These are phyloP conservation scores for Cytospora chrysosperma DNA, from an alignment of 2,329 filamentous ascomycete species.

Conservation along the genomic window DNA sequence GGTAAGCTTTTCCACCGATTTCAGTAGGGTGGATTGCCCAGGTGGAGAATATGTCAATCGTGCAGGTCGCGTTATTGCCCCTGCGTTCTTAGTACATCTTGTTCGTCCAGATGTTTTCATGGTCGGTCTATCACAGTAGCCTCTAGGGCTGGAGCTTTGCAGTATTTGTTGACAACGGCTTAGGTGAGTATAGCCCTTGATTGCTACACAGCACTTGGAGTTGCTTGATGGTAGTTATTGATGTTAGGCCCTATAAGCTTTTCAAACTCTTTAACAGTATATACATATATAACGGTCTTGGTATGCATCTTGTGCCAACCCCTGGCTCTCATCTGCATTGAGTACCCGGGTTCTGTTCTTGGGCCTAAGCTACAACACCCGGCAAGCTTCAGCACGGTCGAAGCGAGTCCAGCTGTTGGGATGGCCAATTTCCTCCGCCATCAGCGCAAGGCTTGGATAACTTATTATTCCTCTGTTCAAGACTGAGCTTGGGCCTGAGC, in stretches of 20 bases:
- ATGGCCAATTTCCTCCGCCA: not conserved
- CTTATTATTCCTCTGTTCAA: too few relatives aligned
- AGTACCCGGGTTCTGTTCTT: too few relatives aligned
- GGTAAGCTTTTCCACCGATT: not conserved
- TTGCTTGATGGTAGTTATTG: too few relatives aligned
- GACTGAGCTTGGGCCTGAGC: conserved; percentile 4
- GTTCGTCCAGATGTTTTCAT: too few relatives aligned
- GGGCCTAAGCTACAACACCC: not conserved
- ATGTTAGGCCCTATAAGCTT: not conserved
- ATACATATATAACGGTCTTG: not conserved
- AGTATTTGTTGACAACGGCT: too few relatives aligned
- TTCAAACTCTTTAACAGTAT: not conserved
- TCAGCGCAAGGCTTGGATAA: not conserved
- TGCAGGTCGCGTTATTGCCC: not conserved
- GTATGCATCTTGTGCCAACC: not conserved
- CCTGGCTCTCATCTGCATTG: too few relatives aligned
- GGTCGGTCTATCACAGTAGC: too few relatives aligned
- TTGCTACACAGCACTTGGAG: too few relatives aligned
- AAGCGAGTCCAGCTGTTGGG: not conserved
- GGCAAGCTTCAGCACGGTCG: not conserved
- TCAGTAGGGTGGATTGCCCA: not conserved
- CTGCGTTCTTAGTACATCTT: not conserved
- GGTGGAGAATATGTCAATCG: not conserved
- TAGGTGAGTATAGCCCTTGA: too few relatives aligned
- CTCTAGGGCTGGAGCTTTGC: too few relatives aligned